Conservation (phyloP, 2,329 filamentous ascomycete genomes). For the Hawksworthiomyces lignivorus region DNA sequence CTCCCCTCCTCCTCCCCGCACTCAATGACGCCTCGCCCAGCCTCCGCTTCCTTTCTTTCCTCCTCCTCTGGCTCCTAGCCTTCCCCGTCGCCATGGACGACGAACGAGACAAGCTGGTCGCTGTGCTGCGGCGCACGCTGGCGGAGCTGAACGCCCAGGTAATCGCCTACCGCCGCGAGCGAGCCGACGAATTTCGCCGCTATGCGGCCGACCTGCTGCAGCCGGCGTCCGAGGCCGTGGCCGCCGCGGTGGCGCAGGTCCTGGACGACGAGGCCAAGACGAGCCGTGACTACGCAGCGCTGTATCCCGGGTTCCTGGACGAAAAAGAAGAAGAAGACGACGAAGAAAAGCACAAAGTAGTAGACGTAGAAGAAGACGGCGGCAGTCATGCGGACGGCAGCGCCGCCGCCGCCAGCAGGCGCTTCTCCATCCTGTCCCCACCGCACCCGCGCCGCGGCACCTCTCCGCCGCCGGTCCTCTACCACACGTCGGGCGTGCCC, state of each 20-base stretch:
- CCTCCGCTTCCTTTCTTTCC: background rate
- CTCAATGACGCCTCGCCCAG: slow-evolving; percentile 8
- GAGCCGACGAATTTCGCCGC: slow-evolving; percentile 49
- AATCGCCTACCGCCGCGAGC: slow-evolving; percentile 46
- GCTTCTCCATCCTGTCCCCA: background rate
- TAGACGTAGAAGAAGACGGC: too few relatives aligned
- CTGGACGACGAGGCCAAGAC: slow-evolving; percentile 33
- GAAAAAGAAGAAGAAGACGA: slow-evolving; percentile 26
- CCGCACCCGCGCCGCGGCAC: slow-evolving; percentile 13
- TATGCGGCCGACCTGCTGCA: slow-evolving; percentile 45
- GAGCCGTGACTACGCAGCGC: slow-evolving; percentile 35
- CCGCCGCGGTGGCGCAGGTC: slow-evolving; percentile 36
- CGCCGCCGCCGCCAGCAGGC: too few relatives aligned
- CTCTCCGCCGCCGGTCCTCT: slow-evolving; percentile 33
- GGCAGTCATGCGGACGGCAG: too few relatives aligned
- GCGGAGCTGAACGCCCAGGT: slow-evolving; percentile 51
- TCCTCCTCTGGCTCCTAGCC: slow-evolving; percentile 12
- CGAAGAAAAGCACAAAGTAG: slow-evolving; percentile 18
- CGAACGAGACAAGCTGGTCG: slow-evolving; percentile 37
- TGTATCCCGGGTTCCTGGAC: slow-evolving; percentile 23
- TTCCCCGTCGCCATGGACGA: slow-evolving; percentile 17
- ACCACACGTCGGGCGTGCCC: slow-evolving; percentile 29
- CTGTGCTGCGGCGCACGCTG: slow-evolving; percentile 46
- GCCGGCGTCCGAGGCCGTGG: slow-evolving; percentile 38
- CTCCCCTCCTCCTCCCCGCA: background rate